Evolutionary conservation across 305 asterid species (phyloP).

Genomic region (Salvia sclarea): DNA sequence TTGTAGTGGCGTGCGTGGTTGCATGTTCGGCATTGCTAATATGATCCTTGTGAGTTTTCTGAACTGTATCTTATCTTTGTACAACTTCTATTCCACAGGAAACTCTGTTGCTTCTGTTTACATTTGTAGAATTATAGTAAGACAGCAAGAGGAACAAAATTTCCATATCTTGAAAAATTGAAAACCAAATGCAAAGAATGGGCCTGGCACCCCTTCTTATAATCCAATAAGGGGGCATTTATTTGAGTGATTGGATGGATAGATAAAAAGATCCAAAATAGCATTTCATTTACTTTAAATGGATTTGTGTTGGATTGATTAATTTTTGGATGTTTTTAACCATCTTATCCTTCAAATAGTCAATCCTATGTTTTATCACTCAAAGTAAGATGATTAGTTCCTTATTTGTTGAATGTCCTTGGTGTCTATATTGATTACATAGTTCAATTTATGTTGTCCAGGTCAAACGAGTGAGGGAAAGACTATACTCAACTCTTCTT

Average conservation of each 20-base stretch:
- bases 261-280: no score
- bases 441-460: conserved; percentile 41
- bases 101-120: conserved; percentile 6
- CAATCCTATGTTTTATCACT: no score
- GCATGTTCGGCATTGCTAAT: conserved; percentile 86
- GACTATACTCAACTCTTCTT: conserved; percentile 79
- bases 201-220: no score
- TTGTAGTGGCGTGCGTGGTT: conserved; percentile 84
- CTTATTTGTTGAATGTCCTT: background rate
- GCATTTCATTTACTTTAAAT: no score
- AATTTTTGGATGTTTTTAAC: no score
- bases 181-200: background rate
- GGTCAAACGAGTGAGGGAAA: conserved; percentile 94
- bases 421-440: conserved; percentile 16
- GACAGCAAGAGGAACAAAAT: background rate
- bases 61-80: conserved; percentile 18
- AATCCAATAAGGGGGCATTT: no score
- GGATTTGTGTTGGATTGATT: no score
- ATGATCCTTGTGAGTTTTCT: conserved; percentile 84
- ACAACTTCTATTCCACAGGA: conserved; percentile 9
- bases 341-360: no score
- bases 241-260: no score
- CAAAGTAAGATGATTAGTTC: background rate
- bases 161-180: background rate
- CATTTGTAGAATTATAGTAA: conserved; percentile 8